These are phyloP conservation scores for Penicillium sp. DNA, from an alignment of 2,329 filamentous ascomycete species.

Conservation along the genomic window DNA sequence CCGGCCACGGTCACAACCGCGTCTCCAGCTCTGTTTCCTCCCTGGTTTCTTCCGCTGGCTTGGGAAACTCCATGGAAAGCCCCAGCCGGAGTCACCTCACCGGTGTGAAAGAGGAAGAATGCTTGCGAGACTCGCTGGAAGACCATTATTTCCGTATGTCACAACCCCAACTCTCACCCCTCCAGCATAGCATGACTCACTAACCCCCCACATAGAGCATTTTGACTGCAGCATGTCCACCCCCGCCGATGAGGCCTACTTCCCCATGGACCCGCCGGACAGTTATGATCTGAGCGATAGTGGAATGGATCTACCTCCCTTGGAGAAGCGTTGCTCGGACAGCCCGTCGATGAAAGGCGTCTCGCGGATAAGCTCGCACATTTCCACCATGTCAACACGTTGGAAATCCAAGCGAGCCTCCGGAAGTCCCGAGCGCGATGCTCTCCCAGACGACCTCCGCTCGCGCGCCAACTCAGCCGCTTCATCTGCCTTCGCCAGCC, in stretches of 20 bases:
- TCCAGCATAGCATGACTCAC: conserved; percentile 7
- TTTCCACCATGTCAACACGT: conserved; percentile 71
- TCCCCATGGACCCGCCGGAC: conserved; percentile 35
- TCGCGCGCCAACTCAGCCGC: conserved; percentile 47
- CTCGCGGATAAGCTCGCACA: conserved; percentile 68
- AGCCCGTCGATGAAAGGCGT: conserved; percentile 54
- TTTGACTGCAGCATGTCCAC: conserved; percentile 39
- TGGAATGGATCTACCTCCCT: conserved; percentile 64
- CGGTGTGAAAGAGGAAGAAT: conserved; percentile 82
- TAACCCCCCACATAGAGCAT: conserved; percentile 34
- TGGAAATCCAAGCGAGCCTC: conserved; percentile 45
- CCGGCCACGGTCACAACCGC: conserved; percentile 44
- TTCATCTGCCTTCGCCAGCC: conserved; percentile 45
- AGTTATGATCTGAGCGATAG: conserved; percentile 61
- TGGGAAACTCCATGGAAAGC: conserved; percentile 54
- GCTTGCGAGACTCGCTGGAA: conserved; percentile 65
- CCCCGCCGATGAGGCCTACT: conserved; percentile 32
- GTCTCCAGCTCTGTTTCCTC: conserved; percentile 76
- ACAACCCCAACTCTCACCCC: conserved; percentile 14
- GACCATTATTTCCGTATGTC: conserved; percentile 75
- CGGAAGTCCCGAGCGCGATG: conserved; percentile 35
- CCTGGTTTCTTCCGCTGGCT: conserved; percentile 63
- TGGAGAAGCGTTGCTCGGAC: conserved; percentile 59
- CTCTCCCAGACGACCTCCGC: conserved; percentile 37
- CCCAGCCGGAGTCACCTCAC: conserved; percentile 70